phyloP scores from a whole-genome alignment of 2,329 filamentous ascomycete genomes.

The Torrubiellomyces zombiae region DNA sequence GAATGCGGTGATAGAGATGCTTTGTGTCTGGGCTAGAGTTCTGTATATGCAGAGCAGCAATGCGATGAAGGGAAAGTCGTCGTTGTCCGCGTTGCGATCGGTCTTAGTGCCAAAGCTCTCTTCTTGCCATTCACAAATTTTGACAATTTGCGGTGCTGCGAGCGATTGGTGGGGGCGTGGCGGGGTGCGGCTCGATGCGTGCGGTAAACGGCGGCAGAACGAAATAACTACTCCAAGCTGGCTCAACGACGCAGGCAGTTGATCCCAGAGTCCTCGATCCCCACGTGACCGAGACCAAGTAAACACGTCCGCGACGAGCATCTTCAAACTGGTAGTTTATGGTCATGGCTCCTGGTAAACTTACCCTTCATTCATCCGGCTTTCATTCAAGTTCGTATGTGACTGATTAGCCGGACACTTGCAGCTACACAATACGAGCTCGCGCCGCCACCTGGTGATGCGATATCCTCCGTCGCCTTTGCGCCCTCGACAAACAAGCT shows the following conservation, averaged over 20 bases:
- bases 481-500: conserved; percentile 59
- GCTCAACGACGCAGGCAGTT: conserved; percentile 1
- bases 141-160: conserved; percentile 22
- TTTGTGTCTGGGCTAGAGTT: too few species aligned
- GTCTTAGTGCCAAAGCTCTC: too few species aligned
- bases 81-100: too few species aligned
- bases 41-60: too few species aligned
- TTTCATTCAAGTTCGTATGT: too few species aligned
- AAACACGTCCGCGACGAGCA: conserved; percentile 14
- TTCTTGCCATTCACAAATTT: too few species aligned
- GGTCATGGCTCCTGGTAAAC: conserved; percentile 26
- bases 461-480: conserved; percentile 75
- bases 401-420: conserved; percentile 5
- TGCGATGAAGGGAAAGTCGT: too few species aligned
- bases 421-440: conserved; percentile 66
- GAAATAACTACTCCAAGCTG: background rate
- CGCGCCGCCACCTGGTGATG: conserved; percentile 66
- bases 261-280: conserved; percentile 6
- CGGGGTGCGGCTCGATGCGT: conserved; percentile 18
- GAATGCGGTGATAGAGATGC: background rate
- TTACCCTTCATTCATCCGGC: background rate
- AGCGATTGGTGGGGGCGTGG: conserved; percentile 23
- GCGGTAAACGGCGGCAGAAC: conserved; percentile 17
- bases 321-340: conserved; percentile 4
- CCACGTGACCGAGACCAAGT: conserved; percentile 20